Evolutionary conservation across 805 yeast genomes (phyloP).

Genomic region (Yarrowia osloensis): DNA sequence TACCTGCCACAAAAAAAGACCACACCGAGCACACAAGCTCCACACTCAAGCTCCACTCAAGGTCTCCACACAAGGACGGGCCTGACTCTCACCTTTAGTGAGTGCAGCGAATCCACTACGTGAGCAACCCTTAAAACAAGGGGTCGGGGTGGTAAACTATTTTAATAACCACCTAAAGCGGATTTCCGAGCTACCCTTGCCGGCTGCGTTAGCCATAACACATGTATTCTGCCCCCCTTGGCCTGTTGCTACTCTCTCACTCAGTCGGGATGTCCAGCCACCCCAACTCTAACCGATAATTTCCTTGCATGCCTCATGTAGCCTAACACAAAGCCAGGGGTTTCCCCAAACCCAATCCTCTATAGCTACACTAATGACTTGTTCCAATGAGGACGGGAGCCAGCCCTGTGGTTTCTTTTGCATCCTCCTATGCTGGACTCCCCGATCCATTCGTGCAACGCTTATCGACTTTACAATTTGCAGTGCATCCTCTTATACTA

Average conservation of each 20-base stretch:
- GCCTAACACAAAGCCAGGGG: conserved; percentile 27
- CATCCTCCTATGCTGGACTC: conserved; percentile 15
- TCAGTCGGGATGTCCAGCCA: conserved; percentile 19
- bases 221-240: background rate
- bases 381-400: conserved; percentile 20
- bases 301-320: conserved; percentile 28
- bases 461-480: conserved; percentile 13
- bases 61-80: no score
- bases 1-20: background rate
- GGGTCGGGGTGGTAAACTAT: background rate
- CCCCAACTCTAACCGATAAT: conserved; percentile 22
- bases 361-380: conserved; percentile 1
- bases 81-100: background rate
- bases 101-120: background rate
- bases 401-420: conserved; percentile 25
- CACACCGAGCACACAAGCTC: background rate
- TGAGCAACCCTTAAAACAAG: background rate
- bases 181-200: background rate
- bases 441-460: conserved; percentile 4
- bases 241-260: background rate
- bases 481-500: conserved; percentile 13
- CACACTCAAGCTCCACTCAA: background rate
- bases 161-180: background rate
- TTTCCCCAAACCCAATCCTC: conserved; percentile 16
- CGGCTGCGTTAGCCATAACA: background rate